Evolutionary conservation across 805 yeast species (phyloP).

Genomic region (Candida adriatica): DNA sequence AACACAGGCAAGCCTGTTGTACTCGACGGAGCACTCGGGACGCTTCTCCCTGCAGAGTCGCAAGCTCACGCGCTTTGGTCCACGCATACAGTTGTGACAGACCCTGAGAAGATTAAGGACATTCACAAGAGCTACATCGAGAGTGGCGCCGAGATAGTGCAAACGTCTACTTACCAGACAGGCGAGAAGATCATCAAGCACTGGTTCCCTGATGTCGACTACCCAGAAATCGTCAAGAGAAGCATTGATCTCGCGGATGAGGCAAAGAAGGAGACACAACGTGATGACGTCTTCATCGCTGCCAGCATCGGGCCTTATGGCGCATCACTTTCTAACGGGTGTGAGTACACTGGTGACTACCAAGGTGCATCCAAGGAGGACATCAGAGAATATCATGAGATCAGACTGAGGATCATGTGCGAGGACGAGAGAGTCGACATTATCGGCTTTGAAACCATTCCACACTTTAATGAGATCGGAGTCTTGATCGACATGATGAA

Average conservation of each 20-base stretch:
- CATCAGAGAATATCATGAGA: conserved; percentile 44
- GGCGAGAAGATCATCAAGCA: conserved; percentile 20
- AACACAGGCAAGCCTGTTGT: no score
- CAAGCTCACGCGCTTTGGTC: conserved; percentile 47
- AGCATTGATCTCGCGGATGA: conserved; percentile 13
- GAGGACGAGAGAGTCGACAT: conserved; percentile 41
- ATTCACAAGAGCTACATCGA: conserved; percentile 45
- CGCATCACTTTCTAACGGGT: conserved; percentile 57
- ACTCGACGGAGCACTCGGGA: conserved; percentile 21
- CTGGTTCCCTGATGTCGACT: conserved; percentile 25
- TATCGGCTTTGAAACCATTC: conserved; percentile 68
- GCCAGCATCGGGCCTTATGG: conserved; percentile 80
- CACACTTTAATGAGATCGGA: conserved; percentile 49
- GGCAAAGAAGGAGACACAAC: conserved; percentile 6
- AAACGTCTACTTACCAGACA: conserved; percentile 55
- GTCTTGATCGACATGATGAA: conserved; percentile 38
- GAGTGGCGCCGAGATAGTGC: conserved; percentile 48
- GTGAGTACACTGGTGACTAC: conserved; percentile 71
- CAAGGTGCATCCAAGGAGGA: conserved; percentile 28
- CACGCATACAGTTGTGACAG: conserved; percentile 37
- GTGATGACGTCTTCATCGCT: conserved; percentile 28
- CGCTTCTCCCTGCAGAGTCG: conserved; percentile 15
- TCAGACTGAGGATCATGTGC: conserved; percentile 34
- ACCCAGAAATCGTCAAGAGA: conserved; percentile 4
- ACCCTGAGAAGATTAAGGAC: conserved; percentile 36